Evolutionary conservation across 768 basidiomycete genomes (phyloP), one percentile per base, ranked within the genome.

Genomic region (Multifurca ochricompacta): DNA sequence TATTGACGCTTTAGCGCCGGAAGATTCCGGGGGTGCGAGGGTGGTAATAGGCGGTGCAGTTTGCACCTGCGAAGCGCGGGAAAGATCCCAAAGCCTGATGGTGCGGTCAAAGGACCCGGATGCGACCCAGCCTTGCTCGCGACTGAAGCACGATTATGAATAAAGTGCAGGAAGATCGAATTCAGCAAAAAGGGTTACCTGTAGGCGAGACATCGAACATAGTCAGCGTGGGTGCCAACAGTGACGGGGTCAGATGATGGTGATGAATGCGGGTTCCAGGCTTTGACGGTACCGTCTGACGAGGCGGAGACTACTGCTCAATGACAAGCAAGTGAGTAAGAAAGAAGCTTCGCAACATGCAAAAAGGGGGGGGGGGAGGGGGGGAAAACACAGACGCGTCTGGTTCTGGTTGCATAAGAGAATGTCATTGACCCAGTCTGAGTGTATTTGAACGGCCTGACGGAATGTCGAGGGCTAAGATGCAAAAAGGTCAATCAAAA

Each of bases 361-460:
- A 56, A 40, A 31, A 3, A 35, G 35, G 40, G 5, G 1, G 27
- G 14, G 13, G 37, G n/a, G n/a, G n/a, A n/a, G n/a, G n/a, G n/a
- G n/a, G n/a, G n/a, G n/a, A n/a, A n/a, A n/a, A 27, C 3, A 70
- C 81, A 40, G 45, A 85, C 89, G 73, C 3, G 87, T 96, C 66
- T 94, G 93, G 61, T 96, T 92, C 57, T 82, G 77, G 65, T 97
- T 94, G 71, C 90, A 93, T 16, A 99, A 76, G 3, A 92, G 65
- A 43, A 98, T 80, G 63, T 98, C 95, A 65, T 96, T 99, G 32
- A 98, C 81, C 95, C 95, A 99, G 69, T 97, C 94, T 1, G 83
- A 84, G 67, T 97, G 93, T 5, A 81, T 78, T 66, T 97, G 93
- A 8, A 85, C 83, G 54, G 83, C 86, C 67, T 97, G 94, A 28